A percentile compares a stretch with the other conserved stretches of the same genome.
These are phyloP conservation scores for Porcisia deanei DNA, from an alignment of 208 protist species.

Conservation along the genomic window DNA sequence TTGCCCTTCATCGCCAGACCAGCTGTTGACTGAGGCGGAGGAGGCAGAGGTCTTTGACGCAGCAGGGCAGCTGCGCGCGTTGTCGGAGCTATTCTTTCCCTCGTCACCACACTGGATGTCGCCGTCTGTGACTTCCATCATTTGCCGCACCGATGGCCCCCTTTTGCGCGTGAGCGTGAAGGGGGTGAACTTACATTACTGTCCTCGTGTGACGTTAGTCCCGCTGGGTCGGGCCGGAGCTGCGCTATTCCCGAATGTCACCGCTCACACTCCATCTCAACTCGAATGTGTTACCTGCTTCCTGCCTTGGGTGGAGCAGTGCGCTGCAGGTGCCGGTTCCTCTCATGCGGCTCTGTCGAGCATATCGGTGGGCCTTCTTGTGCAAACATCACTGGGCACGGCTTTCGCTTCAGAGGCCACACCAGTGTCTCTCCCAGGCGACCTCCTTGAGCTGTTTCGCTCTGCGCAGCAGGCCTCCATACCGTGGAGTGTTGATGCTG, in stretches of 20 bases:
- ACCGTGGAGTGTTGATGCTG: slow-evolving; percentile 14
- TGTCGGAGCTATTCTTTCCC: slow-evolving; percentile 19
- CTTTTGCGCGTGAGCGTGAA: slow-evolving; percentile 31
- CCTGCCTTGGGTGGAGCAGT: slow-evolving; percentile 19
- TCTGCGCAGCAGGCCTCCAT: background rate
- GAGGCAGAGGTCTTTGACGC: slow-evolving; percentile 20
- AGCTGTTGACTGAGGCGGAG: slow-evolving; percentile 17
- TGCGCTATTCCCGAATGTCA: slow-evolving; percentile 8
- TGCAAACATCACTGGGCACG: slow-evolving; percentile 28
- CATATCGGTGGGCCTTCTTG: slow-evolving; percentile 8
- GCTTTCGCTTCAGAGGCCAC: background rate
- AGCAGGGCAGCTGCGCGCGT: slow-evolving; percentile 9
- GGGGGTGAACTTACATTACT: slow-evolving; percentile 51
- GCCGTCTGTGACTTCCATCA: slow-evolving; percentile 32
- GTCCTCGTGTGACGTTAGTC: slow-evolving; percentile 32
- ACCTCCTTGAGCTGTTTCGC: slow-evolving; percentile 16
- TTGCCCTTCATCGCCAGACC: background rate
- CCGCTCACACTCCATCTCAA: slow-evolving; percentile 7
- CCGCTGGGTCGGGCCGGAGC: slow-evolving; percentile 5
- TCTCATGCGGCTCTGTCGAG: background rate
- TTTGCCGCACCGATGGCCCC: slow-evolving; percentile 6
- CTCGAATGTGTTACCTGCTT: slow-evolving; percentile 17
- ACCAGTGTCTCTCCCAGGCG: slow-evolving; percentile 2
- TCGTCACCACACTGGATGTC: slow-evolving; percentile 16
- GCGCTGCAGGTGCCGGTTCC: background rate